Percentiles rank a stretch among this genome's conserved stretches.
phyloP scores from a whole-genome alignment of 495 filamentous ascomycete species.

The Parathielavia hyrcaniae region DNA sequence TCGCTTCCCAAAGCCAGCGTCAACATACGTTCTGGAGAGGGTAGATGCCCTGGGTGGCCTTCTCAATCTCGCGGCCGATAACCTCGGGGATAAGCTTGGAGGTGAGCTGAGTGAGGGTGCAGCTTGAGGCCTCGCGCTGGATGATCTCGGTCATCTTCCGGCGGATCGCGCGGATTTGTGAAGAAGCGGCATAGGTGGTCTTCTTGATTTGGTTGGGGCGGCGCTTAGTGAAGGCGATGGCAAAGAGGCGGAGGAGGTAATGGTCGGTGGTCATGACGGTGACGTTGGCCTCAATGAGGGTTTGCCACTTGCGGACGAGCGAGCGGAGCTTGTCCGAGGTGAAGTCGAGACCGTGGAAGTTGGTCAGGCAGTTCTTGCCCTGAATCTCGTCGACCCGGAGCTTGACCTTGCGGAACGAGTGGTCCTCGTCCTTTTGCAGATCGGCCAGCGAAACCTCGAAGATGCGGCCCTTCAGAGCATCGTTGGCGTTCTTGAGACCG shows the following conservation, averaged over 20 bases:
- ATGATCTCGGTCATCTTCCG: slow-evolving; percentile 99
- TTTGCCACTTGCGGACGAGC: slow-evolving; percentile 98
- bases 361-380: slow-evolving; percentile 99
- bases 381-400: slow-evolving; percentile 97
- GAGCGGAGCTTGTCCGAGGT: slow-evolving; percentile 99
- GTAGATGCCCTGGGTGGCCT: slow-evolving; percentile 98
- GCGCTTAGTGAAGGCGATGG: slow-evolving; percentile 98
- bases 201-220: slow-evolving; percentile 99
- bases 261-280: slow-evolving; percentile 99
- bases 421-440: slow-evolving; percentile 98
- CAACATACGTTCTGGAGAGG: slow-evolving; percentile 93
- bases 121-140: slow-evolving; percentile 85
- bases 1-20: not conserved
- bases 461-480: slow-evolving; percentile 96
- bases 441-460: slow-evolving; percentile 98
- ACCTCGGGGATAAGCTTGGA: slow-evolving; percentile 98
- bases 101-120: slow-evolving; percentile 88
- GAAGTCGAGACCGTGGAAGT: slow-evolving; percentile 99
- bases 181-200: slow-evolving; percentile 93
- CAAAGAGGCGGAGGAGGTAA: slow-evolving; percentile 96
- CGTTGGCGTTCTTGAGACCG: slow-evolving; percentile 99
- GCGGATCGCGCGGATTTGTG: slow-evolving; percentile 93
- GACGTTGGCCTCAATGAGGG: slow-evolving; percentile 97
- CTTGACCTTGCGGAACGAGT: slow-evolving; percentile 98
- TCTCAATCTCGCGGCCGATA: slow-evolving; percentile 98